Conservation (phyloP, 2,329 filamentous ascomycete species). For the Penicillium janthinellum region DNA sequence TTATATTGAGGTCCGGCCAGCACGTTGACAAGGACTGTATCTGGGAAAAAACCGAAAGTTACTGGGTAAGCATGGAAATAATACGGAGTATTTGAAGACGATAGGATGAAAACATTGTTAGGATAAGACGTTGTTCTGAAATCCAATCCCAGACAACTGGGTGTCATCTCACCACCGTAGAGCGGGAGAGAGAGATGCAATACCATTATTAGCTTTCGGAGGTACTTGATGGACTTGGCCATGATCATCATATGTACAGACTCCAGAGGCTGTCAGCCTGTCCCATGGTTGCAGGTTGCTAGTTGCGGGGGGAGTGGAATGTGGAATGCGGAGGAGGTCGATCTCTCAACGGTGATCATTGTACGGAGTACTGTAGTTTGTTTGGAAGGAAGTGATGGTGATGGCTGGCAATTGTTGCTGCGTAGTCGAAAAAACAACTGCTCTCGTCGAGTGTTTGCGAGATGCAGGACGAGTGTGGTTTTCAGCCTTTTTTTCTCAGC, state of each 20-base stretch:
- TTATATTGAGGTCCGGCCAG: no score
- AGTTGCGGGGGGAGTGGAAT: constrained; percentile 4
- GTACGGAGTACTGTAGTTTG: not conserved
- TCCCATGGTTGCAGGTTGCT: not conserved
- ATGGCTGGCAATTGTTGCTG: not conserved
- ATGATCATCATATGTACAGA: constrained; percentile 2
- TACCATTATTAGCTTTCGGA: not conserved
- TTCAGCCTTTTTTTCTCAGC: not conserved
- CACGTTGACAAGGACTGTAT: no score
- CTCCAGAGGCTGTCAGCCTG: not conserved
- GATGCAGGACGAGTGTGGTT: not conserved
- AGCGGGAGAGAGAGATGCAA: not conserved
- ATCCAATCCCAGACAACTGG: not conserved
- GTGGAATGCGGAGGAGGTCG: not conserved
- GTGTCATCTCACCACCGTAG: constrained; percentile 4
- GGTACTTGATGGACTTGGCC: not conserved
- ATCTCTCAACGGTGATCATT: not conserved
- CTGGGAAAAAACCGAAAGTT: no score
- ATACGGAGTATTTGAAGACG: not conserved
- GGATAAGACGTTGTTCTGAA: not conserved
- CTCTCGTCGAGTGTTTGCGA: not conserved
- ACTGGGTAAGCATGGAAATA: not conserved
- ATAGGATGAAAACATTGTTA: not conserved
- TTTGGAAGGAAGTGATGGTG: not conserved
- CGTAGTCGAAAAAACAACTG: not conserved